Conservation (phyloP, 2,329 filamentous ascomycete species). For the Magnaporthiopsis rhizophila region DNA sequence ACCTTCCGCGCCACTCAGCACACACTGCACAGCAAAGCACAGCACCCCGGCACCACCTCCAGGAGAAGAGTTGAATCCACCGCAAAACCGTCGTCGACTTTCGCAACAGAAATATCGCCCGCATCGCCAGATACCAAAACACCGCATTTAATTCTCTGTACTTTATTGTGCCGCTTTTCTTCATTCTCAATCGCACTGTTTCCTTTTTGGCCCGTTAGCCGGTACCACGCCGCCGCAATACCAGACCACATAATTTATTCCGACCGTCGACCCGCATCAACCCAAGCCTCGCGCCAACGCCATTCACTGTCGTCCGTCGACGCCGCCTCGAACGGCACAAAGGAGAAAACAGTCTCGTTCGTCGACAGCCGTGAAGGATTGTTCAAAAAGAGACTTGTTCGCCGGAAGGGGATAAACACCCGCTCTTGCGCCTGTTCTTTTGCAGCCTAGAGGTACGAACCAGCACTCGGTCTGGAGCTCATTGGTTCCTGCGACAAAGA, state of each 20-base stretch:
- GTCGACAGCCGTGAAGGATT: neutral
- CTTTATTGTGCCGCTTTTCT: neutral
- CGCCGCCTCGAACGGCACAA: too few relatives aligned
- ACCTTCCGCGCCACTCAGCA: neutral
- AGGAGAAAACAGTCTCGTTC: neutral
- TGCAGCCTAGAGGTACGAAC: neutral
- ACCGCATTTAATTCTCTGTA: constrained; percentile 6
- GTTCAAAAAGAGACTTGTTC: neutral
- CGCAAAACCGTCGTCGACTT: neutral
- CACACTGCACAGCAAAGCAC: constrained; percentile 1
- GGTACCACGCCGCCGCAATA: neutral
- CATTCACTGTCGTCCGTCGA: neutral
- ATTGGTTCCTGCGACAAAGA: neutral
- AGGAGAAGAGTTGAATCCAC: neutral
- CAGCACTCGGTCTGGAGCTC: neutral
- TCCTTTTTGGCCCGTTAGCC: neutral
- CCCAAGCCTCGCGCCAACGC: neutral
- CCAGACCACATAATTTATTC: constrained; percentile 1
- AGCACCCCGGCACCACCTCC: neutral
- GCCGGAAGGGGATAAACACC: neutral
- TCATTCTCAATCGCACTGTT: constrained; percentile 1
- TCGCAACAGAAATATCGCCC: neutral
- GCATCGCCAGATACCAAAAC: constrained; percentile 1
- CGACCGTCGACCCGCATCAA: neutral
- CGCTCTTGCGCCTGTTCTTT: neutral